Evolutionary conservation across 1,139 yeast species (phyloP), one percentile per base, ranked within the genome.

Genomic region (Geotrichum europaeum): DNA sequence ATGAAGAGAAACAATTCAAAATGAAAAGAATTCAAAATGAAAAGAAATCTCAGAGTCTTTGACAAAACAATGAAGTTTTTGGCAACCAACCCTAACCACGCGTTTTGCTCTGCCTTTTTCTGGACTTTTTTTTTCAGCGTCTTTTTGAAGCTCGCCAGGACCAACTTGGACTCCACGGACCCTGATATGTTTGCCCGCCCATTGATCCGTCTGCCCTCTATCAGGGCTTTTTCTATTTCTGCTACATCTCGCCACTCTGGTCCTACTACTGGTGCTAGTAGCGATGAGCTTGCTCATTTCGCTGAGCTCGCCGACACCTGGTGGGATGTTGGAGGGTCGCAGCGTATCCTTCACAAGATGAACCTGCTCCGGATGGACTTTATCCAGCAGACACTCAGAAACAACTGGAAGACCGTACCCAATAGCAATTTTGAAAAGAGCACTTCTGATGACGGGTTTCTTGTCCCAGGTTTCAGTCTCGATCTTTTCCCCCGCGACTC

Each of bases 311-410:
- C 99, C 1, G 80, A 87, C 15, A 76, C 89, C 28, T 94, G 99
- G 99, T 94, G 99, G 99, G 96, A 95, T 70, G 86, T 89, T 20
- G 77, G 86, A 65, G 99, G 99, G 0, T 89, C 97, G 2, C 98
- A 94, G 71, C 78, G 98, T 49, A 89, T 94, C 61, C 79, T 95
- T 55, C 99, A 94, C 75, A 88, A 91, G 75, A 94, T 94, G 99
- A 95, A 94, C 72, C 77, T 89, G 59, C 79, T 89, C 57, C 79
- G 99, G 65, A 82, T 94, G 86, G 97, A 92, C 71, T 94, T 90
- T 71, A 85, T 94, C 57, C 83, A 82, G 62, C 79, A 81, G 7
- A 86, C 85, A 0, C 76, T 92, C 40, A 69, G 75, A 18, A 77
- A 80, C 62, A 72, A 85, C 55, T 58, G 73, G 71, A 63, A 82